A percentile compares a stretch with the other conserved stretches of the same genome.
Evolutionary conservation across 805 yeast species (phyloP).

Genomic region (Saturnispora kantuleensis): DNA sequence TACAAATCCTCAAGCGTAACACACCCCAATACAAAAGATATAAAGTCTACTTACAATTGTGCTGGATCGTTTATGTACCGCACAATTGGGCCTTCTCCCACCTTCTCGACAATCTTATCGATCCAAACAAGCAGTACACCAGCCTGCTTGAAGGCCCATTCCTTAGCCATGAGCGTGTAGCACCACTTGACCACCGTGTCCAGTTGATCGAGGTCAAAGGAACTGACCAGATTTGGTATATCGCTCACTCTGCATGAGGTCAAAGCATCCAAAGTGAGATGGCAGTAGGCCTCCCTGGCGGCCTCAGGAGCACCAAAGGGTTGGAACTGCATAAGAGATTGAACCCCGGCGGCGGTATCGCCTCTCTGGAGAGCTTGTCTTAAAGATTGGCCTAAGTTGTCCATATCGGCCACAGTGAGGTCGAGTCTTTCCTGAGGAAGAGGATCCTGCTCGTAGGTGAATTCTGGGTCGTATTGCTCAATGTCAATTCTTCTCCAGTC

Average conservation of each 20-base stretch:
- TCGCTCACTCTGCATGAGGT: conserved; percentile 60
- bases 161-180: conserved; percentile 73
- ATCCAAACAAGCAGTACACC: conserved; percentile 85
- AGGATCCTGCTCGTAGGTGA: conserved; percentile 28
- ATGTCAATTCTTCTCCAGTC: conserved; percentile 95
- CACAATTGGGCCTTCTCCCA: conserved; percentile 85
- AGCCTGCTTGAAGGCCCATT: conserved; percentile 76
- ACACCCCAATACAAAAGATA: neutral
- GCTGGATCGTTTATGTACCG: conserved; percentile 68
- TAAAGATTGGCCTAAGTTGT: conserved; percentile 43
- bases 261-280: conserved; percentile 60
- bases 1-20: neutral
- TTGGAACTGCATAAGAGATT: conserved; percentile 54
- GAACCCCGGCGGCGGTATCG: conserved; percentile 56
- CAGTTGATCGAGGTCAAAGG: conserved; percentile 53
- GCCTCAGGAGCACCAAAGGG: conserved; percentile 71
- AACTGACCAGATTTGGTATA: conserved; percentile 48
- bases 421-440: conserved; percentile 31
- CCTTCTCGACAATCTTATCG: conserved; percentile 73
- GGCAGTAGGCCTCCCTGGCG: conserved; percentile 42
- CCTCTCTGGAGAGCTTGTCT: conserved; percentile 64
- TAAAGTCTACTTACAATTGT: conserved; percentile 8
- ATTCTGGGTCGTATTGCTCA: conserved; percentile 83
- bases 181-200: conserved; percentile 75
- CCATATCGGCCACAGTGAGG: conserved; percentile 44